Conservation (phyloP, 1,284 basidiomycete species). For the Boletus sp. region DNA sequence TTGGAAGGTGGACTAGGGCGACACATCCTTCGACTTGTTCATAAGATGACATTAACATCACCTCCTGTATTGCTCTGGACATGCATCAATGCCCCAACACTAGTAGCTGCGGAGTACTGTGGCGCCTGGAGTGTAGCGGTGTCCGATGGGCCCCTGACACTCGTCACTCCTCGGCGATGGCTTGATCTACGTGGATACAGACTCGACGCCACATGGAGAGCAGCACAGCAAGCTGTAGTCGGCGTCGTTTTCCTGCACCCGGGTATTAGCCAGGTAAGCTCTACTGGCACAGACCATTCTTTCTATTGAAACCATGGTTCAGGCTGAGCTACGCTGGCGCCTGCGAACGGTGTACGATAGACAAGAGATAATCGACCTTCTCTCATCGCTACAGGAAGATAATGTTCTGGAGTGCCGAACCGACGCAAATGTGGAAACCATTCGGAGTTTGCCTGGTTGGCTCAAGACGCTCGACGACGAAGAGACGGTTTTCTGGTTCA, state of each 20-base stretch:
- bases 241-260: constrained; percentile 67
- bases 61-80: constrained; percentile 65
- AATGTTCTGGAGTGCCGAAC: constrained; percentile 43
- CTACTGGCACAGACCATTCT: background rate
- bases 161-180: constrained; percentile 72
- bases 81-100: constrained; percentile 55
- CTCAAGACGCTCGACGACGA: constrained; percentile 43
- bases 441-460: constrained; percentile 25
- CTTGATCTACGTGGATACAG: constrained; percentile 65
- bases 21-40: constrained; percentile 35
- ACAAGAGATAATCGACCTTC: constrained; percentile 67
- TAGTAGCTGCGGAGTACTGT: constrained; percentile 50
- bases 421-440: constrained; percentile 15
- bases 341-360: constrained; percentile 70
- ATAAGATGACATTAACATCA: constrained; percentile 44
- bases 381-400: constrained; percentile 54
- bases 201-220: constrained; percentile 65
- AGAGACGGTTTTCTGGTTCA: constrained; percentile 49
- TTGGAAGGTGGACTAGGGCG: constrained; percentile 9
- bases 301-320: constrained; percentile 10
- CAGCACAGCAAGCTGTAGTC: constrained; percentile 64
- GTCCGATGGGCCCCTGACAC: constrained; percentile 43
- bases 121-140: constrained; percentile 59
- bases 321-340: constrained; percentile 69
- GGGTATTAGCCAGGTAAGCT: constrained; percentile 69